Conservation (phyloP, 2,329 filamentous ascomycete genomes). For the Alternaria brassicicola region DNA sequence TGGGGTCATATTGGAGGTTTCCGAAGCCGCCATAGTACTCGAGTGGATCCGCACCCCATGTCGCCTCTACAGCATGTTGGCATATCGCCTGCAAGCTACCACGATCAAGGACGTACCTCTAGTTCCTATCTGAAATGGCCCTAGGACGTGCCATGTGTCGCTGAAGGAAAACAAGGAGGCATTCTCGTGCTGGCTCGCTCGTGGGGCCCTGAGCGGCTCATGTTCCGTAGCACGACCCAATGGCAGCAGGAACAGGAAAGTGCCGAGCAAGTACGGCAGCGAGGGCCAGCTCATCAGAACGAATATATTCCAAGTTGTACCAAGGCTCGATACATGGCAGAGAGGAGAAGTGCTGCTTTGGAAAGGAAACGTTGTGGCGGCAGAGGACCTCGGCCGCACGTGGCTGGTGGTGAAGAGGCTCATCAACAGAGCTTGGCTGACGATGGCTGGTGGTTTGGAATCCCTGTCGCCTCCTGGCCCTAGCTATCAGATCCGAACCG, state of each 20-base stretch:
- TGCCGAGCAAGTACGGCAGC: conserved; percentile 7
- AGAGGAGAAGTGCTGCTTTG: background rate
- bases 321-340: conserved; percentile 1
- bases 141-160: conserved; percentile 58
- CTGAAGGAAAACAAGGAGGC: conserved; percentile 40
- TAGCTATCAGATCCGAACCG: conserved; percentile 25
- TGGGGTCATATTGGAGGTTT: conserved; percentile 51
- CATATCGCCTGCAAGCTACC: background rate
- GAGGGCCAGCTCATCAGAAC: conserved; percentile 2
- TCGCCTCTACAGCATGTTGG: conserved; percentile 54
- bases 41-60: conserved; percentile 65
- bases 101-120: conserved; percentile 53
- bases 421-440: conserved; percentile 18
- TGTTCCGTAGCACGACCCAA: conserved; percentile 24
- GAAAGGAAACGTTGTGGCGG: background rate
- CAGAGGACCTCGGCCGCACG: conserved; percentile 2
- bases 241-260: conserved; percentile 16
- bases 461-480: conserved; percentile 19
- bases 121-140: conserved; percentile 65
- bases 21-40: conserved; percentile 61
- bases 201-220: conserved; percentile 26
- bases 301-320: conserved; percentile 2
- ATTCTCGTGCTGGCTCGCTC: conserved; percentile 14
- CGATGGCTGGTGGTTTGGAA: conserved; percentile 13
- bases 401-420: conserved; percentile 10